phyloP scores from a whole-genome alignment of 768 basidiomycete species.

The Russula olivacea region DNA sequence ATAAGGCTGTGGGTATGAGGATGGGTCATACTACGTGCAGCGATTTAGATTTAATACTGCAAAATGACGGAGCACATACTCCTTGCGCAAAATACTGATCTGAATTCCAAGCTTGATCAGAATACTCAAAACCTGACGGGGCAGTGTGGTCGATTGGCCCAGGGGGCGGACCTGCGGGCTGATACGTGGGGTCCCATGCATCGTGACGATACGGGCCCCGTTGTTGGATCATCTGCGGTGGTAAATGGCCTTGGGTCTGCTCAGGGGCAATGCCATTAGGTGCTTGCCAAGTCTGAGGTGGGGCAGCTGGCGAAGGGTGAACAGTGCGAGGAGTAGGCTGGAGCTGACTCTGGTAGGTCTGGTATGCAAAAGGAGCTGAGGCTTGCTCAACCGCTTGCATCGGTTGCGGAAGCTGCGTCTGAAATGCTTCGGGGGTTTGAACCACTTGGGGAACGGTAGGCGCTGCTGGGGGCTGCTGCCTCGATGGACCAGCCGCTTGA shows the following conservation, averaged over 20 bases:
- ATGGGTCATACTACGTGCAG: conserved; percentile 44
- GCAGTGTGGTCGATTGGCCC: conserved; percentile 45
- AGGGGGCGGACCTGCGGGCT: conserved; percentile 36
- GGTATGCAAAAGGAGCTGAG: conserved; percentile 30
- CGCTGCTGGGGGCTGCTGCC: conserved; percentile 21
- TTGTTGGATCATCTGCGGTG: conserved; percentile 28
- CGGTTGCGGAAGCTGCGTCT: conserved; percentile 16
- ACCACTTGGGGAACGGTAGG: conserved; percentile 25
- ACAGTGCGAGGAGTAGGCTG: conserved; percentile 37
- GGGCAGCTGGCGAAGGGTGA: conserved; percentile 42
- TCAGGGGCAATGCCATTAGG: conserved; percentile 56
- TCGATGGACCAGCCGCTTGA: conserved; percentile 20
- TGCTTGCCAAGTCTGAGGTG: conserved; percentile 62
- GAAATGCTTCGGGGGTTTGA: conserved; percentile 20
- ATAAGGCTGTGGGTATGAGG: conserved; percentile 52
- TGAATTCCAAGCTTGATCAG: conserved; percentile 45
- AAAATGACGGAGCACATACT: conserved; percentile 34
- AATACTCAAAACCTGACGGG: conserved; percentile 47
- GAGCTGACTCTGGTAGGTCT: conserved; percentile 37
- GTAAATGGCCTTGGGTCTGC: conserved; percentile 52
- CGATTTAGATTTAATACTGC: not conserved
- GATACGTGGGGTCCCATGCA: conserved; percentile 53
- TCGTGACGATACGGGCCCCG: conserved; percentile 25
- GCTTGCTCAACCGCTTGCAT: conserved; percentile 25
- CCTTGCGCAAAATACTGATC: conserved; percentile 54